Percentiles rank a stretch among this genome's conserved stretches.
These are phyloP conservation scores for Metschnikowia amazonensis DNA, from an alignment of 805 yeast species.

Conservation along the genomic window DNA sequence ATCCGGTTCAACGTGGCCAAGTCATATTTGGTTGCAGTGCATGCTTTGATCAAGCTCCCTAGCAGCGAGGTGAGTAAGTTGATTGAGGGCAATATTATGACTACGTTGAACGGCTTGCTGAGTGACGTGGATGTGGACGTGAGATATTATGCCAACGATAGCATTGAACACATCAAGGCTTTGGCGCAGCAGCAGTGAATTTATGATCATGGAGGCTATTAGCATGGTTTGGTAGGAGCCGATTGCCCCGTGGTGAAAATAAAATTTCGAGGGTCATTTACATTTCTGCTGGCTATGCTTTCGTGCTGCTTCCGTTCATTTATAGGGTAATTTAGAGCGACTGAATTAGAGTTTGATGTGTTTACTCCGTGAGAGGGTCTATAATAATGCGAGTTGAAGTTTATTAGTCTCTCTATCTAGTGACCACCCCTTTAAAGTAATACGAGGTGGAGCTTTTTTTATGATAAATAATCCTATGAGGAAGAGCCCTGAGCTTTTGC, in stretches of 20 bases:
- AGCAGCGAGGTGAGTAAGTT: slow-evolving; percentile 21
- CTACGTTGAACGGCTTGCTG: slow-evolving; percentile 60
- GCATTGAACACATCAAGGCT: slow-evolving; percentile 37
- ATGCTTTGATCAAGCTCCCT: slow-evolving; percentile 39
- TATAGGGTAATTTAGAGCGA: background rate
- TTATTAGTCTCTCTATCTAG: background rate
- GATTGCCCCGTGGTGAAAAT: background rate
- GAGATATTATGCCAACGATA: slow-evolving; percentile 73
- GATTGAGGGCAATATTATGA: slow-evolving; percentile 48
- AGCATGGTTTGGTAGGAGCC: slow-evolving; percentile 1
- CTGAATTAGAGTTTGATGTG: background rate
- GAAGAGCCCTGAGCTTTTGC: slow-evolving; percentile 12
- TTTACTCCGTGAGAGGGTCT: background rate
- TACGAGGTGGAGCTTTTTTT: too few species aligned
- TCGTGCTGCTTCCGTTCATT: slow-evolving; percentile 2
- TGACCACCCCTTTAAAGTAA: too few species aligned
- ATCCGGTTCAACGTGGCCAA: slow-evolving; percentile 94
- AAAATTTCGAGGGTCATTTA: slow-evolving; percentile 1
- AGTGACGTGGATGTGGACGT: slow-evolving; percentile 86
- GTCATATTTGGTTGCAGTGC: slow-evolving; percentile 60
- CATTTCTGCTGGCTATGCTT: slow-evolving; percentile 1
- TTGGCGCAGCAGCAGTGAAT: slow-evolving; percentile 6
- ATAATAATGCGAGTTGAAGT: background rate
- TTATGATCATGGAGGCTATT: background rate
- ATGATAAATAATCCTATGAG: background rate